Percentiles rank a stretch among this genome's conserved stretches.
phyloP scores from a whole-genome alignment of 495 filamentous ascomycete species.

The Talaromyces liani region DNA sequence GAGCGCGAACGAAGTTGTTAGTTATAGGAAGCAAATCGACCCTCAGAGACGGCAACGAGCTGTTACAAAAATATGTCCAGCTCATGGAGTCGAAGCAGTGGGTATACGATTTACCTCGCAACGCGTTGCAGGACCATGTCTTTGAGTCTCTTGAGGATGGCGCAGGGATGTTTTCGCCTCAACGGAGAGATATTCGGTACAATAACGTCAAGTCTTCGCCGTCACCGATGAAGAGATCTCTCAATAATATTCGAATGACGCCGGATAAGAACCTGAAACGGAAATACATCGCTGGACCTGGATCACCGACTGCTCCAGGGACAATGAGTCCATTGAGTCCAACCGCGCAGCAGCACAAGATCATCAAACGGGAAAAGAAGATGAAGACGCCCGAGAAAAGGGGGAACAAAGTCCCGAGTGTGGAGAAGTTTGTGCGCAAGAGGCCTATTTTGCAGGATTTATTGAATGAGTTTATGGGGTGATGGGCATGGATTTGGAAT shows the following conservation, averaged over 20 bases:
- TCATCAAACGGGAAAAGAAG: slow-evolving; percentile 11
- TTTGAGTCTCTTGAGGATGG: slow-evolving; percentile 37
- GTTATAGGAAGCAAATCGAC: slow-evolving; percentile 77
- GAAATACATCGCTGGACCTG: slow-evolving; percentile 8
- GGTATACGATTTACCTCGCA: slow-evolving; percentile 61
- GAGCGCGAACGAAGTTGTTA: slow-evolving; percentile 82
- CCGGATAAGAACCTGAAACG: slow-evolving; percentile 13
- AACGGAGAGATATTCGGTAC: neutral
- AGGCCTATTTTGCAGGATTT: slow-evolving; percentile 47
- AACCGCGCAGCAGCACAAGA: slow-evolving; percentile 16
- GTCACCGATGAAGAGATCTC: neutral
- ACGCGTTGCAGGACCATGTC: slow-evolving; percentile 59
- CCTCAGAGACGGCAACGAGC: slow-evolving; percentile 61
- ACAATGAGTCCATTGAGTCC: slow-evolving; percentile 30
- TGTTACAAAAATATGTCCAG: slow-evolving; percentile 65
- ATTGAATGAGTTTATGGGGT: slow-evolving; percentile 40
- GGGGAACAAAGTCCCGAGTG: slow-evolving; percentile 29
- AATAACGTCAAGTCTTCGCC: neutral
- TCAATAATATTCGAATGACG: neutral
- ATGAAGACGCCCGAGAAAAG: slow-evolving; percentile 31
- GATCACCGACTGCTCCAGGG: neutral
- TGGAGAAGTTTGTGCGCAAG: slow-evolving; percentile 28
- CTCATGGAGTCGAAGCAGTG: slow-evolving; percentile 68
- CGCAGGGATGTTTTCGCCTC: neutral
- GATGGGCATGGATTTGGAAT: neutral